A percentile compares a stretch with the other conserved stretches of the same genome.
Conservation (phyloP, 306 rosid species). For the Betula pendula region DNA sequence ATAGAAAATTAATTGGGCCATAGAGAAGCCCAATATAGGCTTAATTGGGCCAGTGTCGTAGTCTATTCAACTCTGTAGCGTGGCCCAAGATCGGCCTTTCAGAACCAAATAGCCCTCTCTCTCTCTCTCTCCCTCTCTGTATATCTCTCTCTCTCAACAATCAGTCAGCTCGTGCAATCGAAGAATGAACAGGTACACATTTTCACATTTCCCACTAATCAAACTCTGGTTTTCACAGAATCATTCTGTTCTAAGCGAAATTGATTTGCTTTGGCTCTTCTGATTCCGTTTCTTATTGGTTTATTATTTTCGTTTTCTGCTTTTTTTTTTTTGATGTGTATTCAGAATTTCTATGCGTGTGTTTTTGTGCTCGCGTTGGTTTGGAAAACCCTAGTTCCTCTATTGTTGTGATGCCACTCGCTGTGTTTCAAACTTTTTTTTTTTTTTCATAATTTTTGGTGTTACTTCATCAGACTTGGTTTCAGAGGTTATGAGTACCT, state of each 20-base stretch:
- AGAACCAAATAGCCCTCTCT: not conserved
- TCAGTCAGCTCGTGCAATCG: not conserved
- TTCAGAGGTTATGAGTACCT: not conserved
- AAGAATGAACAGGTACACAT: constrained; percentile 35
- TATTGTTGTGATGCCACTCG: not conserved
- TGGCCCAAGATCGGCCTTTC: not conserved
- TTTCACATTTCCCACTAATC: not conserved
- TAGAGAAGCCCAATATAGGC: not conserved
- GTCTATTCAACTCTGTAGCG: not conserved
- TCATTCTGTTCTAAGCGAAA: not conserved
- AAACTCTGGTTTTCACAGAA: not conserved
- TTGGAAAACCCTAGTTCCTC: not conserved
- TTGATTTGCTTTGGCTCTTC: not conserved
- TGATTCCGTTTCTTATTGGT: not conserved
- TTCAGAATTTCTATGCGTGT: not conserved
- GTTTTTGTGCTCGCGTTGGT: not conserved
- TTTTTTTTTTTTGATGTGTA: not conserved
- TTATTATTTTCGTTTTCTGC: not conserved
- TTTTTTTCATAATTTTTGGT: not conserved
- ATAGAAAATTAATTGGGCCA: not conserved
- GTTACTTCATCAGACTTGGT: not conserved
- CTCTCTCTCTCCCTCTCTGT: not conserved
- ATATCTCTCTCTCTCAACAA: not conserved
- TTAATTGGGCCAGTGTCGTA: not conserved
- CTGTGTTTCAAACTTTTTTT: not conserved